Conservation (phyloP, 2,329 filamentous ascomycete species). For the Parastagonospora avenae region DNA sequence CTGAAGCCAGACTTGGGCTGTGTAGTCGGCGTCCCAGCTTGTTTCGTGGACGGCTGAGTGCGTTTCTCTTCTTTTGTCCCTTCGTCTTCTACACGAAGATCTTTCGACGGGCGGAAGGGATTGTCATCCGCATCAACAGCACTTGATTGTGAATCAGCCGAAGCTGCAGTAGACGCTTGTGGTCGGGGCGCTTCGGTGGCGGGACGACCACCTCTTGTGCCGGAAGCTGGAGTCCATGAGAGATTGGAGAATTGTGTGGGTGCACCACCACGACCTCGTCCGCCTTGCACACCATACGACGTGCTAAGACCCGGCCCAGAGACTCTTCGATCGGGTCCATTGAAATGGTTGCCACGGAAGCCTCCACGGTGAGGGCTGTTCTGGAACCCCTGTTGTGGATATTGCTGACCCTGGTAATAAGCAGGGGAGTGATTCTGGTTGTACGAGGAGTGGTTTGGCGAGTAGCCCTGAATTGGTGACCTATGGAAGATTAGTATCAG, state of each 20-base stretch:
- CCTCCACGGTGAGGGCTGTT: conserved; percentile 58
- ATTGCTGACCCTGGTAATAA: conserved; percentile 60
- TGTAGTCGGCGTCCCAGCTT: conserved; percentile 60
- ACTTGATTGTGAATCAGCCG: conserved; percentile 26
- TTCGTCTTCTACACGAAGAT: conserved; percentile 68
- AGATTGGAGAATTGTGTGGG: conserved; percentile 65
- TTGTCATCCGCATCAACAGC: conserved; percentile 62
- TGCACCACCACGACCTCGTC: conserved; percentile 59
- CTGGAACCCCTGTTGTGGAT: conserved; percentile 61
- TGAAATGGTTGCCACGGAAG: conserved; percentile 63
- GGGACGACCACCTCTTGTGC: conserved; percentile 58
- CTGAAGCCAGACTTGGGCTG: conserved; percentile 68
- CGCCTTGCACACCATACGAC: conserved; percentile 49
- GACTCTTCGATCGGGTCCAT: conserved; percentile 51
- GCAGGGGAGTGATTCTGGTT: conserved; percentile 42
- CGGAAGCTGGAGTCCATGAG: conserved; percentile 70
- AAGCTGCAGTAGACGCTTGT: conserved; percentile 19
- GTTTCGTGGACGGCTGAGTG: conserved; percentile 57
- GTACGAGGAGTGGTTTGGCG: conserved; percentile 61
- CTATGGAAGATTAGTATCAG: conserved; percentile 37
- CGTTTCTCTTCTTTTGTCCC: conserved; percentile 57
- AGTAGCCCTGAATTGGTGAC: conserved; percentile 62
- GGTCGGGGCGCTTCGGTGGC: conserved; percentile 45
- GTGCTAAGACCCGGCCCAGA: conserved; percentile 48
- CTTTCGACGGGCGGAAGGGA: conserved; percentile 67